Conservation (phyloP, 139 green algal genomes). For the Pycnococcus provasolii region DNA sequence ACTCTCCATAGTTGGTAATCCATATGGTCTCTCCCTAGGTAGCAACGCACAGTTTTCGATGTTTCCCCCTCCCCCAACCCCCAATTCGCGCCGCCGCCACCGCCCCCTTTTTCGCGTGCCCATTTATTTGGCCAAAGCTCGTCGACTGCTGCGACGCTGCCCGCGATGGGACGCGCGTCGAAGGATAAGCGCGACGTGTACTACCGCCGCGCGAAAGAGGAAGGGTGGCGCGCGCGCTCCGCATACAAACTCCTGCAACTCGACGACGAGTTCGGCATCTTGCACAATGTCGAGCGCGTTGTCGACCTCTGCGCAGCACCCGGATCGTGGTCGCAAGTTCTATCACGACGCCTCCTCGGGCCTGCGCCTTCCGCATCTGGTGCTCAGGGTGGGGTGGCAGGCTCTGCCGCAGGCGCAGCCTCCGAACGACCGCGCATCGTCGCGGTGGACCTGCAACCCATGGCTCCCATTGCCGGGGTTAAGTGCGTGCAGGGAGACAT, state of each 20-base stretch:
- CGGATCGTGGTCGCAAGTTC: constrained; percentile 87
- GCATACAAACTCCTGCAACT: constrained; percentile 98
- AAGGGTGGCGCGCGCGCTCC: constrained; percentile 85
- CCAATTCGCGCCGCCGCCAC: no score
- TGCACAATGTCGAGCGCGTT: constrained; percentile 67
- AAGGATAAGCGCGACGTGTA: constrained; percentile 96
- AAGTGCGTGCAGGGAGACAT: constrained; percentile 89
- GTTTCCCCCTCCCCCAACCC: no score
- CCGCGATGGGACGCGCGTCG: constrained; percentile 47
- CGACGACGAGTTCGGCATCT: constrained; percentile 84
- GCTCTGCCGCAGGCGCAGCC: neutral
- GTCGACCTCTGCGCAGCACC: constrained; percentile 96
- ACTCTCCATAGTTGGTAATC: no score
- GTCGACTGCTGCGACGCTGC: no score
- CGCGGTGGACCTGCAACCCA: constrained; percentile 93
- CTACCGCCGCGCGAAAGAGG: constrained; percentile 91
- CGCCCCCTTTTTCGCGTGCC: no score
- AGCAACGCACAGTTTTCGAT: no score
- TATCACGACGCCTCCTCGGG: neutral
- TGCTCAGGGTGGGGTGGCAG: neutral
- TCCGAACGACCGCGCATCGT: constrained; percentile 56
- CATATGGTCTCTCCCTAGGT: no score
- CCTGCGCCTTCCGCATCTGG: neutral
- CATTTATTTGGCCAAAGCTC: no score
- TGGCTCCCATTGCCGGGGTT: constrained; percentile 93